Evolutionary conservation across 2,329 filamentous ascomycete species (phyloP), one percentile per base, ranked within the genome.

Genomic region (Xylaria sp.): DNA sequence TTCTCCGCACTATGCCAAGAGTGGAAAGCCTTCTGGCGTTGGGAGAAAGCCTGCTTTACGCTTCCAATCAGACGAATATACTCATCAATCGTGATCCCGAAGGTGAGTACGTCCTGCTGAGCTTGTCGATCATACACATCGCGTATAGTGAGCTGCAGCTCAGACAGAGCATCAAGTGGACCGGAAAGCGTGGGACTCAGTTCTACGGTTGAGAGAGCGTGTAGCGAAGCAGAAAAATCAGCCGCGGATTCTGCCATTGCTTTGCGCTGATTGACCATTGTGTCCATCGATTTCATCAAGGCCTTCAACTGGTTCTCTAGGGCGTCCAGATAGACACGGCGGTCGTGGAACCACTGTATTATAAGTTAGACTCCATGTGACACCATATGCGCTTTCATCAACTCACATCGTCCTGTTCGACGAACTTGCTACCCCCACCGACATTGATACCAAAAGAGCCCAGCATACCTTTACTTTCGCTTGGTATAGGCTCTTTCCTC

Each of bases 41-140:
- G 94, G 44, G 87, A 84, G 78, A 99, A 99, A 0, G 96, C 93
- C 70, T 92, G 93, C 85, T 99, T 99, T 70, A 98, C 93, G 65
- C 93, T 97, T 39, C 94, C 94, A 75, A 99, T 98, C 52, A 99
- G 83, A 5, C 96, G 93, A 75, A 99, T 97, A 82, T 99, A 99
- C 82, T 99, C 96, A 73, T 99, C 96, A 72, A 99, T 94, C 52
- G 97, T 97, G 77, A 98, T 98, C 46, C 96, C 96, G 73, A 99
- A 90, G 0, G 96, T 99, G 61, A 99, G 86, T 39, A 98, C 91
- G 78, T 99, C 96, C 80, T 99, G 96, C 82, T 98, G 94, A 12
- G 96, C 96, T 81, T 99, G 96, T 25, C 96, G 92, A 75, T 98
- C 94, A 79, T 99, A 98, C 1, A 99, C 89, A 77, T 99, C 96